phyloP scores from a whole-genome alignment of 768 basidiomycete genomes.

The Russula sp. region DNA sequence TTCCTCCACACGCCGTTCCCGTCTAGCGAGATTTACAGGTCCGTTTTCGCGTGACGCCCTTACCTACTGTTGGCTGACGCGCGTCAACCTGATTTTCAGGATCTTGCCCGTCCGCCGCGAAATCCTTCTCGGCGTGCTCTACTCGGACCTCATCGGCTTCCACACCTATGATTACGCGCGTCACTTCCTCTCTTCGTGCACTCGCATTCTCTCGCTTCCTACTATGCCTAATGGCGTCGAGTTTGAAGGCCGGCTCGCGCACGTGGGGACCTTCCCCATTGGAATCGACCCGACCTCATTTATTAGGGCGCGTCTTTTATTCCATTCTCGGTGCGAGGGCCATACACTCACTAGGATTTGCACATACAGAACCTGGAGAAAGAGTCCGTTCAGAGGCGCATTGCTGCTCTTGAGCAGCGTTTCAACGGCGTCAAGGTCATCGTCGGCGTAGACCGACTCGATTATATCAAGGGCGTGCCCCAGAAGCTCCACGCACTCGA shows the following conservation, averaged over 20 bases:
- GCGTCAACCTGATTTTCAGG: slow-evolving; percentile 36
- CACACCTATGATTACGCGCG: slow-evolving; percentile 99
- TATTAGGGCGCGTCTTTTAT: slow-evolving; percentile 50
- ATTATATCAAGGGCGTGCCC: slow-evolving; percentile 99
- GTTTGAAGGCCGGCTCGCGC: slow-evolving; percentile 89
- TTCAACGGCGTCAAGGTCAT: slow-evolving; percentile 96
- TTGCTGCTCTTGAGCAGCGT: slow-evolving; percentile 76
- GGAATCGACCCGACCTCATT: slow-evolving; percentile 96
- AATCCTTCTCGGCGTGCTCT: slow-evolving; percentile 92
- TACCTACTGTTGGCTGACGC: not conserved
- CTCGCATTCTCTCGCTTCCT: slow-evolving; percentile 87
- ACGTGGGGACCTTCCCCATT: slow-evolving; percentile 98
- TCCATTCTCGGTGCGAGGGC: not conserved
- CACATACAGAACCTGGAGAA: slow-evolving; percentile 64
- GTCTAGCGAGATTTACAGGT: slow-evolving; percentile 96
- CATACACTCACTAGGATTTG: slow-evolving; percentile 9
- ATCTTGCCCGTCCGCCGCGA: slow-evolving; percentile 96
- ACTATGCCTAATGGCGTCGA: slow-evolving; percentile 99
- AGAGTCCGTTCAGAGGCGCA: slow-evolving; percentile 72
- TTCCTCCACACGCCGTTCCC: slow-evolving; percentile 99
- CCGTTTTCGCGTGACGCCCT: slow-evolving; percentile 26
- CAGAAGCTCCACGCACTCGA: slow-evolving; percentile 97
- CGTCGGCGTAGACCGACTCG: slow-evolving; percentile 95
- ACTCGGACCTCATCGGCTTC: slow-evolving; percentile 97
- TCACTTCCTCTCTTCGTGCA: slow-evolving; percentile 97